Conservation (phyloP, 805 yeast genomes). For the Kodamaea fukazawae region DNA sequence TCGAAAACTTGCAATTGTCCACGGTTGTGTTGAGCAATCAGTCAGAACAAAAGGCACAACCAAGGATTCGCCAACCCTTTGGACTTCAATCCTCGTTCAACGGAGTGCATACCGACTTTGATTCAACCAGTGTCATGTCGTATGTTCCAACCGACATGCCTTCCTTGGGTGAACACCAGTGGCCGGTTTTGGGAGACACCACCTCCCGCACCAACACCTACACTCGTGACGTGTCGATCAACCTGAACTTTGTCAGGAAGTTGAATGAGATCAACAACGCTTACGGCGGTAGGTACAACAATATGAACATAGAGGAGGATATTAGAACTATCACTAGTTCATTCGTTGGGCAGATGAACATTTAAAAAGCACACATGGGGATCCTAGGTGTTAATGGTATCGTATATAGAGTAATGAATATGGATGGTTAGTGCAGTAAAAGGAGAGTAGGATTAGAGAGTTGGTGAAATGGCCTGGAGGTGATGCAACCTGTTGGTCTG, state of each 20-base stretch:
- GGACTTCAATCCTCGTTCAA: constrained; percentile 13
- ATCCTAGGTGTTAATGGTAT: too few species aligned
- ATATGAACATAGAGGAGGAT: constrained; percentile 27
- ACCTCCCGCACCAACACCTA: constrained; percentile 12
- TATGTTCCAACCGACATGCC: constrained; percentile 12
- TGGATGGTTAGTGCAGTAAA: too few species aligned
- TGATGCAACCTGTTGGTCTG: too few species aligned
- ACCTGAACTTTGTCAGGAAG: constrained; percentile 34
- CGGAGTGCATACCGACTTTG: constrained; percentile 20
- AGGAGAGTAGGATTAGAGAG: too few species aligned
- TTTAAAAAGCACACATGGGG: constrained; percentile 6
- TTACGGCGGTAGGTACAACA: constrained; percentile 10
- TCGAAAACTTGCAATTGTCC: constrained; percentile 74
- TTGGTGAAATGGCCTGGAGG: too few species aligned
- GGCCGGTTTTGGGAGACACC: constrained; percentile 33
- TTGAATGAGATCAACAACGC: constrained; percentile 21
- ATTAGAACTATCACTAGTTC: constrained; percentile 37
- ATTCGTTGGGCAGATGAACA: constrained; percentile 35
- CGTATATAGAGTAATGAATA: too few species aligned
- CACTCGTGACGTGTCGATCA: constrained; percentile 11
- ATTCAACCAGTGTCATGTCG: constrained; percentile 27
- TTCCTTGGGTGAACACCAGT: constrained; percentile 11
- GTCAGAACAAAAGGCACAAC: constrained; percentile 12
- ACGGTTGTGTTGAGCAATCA: constrained; percentile 47
- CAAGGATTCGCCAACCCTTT: constrained; percentile 7